A percentile compares a stretch with the other conserved stretches of the same genome.
These are phyloP conservation scores for Penicillium sp. DNA, from an alignment of 2,329 filamentous ascomycete genomes.

Conservation along the genomic window DNA sequence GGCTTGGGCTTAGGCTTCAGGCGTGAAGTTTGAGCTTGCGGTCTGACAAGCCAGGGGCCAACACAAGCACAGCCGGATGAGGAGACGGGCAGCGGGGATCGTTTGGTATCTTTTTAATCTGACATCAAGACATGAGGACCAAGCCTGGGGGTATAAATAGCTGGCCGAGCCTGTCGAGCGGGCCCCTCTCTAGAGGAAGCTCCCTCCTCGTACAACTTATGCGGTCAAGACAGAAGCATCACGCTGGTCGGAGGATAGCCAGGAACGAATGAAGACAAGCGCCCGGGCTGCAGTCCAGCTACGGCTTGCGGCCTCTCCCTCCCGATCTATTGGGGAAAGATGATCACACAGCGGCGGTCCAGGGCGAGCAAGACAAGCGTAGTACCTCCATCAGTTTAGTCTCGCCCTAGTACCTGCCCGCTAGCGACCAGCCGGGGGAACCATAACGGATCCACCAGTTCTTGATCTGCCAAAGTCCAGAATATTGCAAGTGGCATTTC, in stretches of 20 bases:
- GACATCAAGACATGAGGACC: slow-evolving; percentile 8
- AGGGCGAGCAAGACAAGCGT: not conserved
- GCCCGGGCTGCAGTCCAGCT: slow-evolving; percentile 8
- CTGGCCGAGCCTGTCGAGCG: not conserved
- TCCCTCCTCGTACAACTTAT: not conserved
- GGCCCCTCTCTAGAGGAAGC: not conserved
- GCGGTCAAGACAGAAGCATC: slow-evolving; percentile 4
- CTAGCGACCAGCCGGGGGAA: not conserved
- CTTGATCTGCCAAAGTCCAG: not conserved
- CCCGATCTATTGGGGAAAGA: slow-evolving; percentile 6
- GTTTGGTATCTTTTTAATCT: slow-evolving; percentile 9
- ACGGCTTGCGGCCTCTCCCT: not conserved
- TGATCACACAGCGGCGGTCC: slow-evolving; percentile 15
- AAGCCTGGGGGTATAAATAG: slow-evolving; percentile 23
- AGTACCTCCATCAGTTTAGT: not conserved
- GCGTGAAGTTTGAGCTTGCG: not conserved
- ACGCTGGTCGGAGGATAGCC: slow-evolving; percentile 1
- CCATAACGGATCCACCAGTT: not conserved
- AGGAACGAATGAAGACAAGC: slow-evolving; percentile 18
- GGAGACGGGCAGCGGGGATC: slow-evolving; percentile 6
- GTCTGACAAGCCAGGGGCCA: slow-evolving; percentile 6
- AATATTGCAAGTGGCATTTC: not conserved
- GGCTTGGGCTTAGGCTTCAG: not conserved
- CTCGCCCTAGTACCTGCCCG: not conserved
- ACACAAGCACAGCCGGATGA: slow-evolving; percentile 11